A percentile compares a stretch with the other conserved stretches of the same genome.
phyloP scores from a whole-genome alignment of 1,284 basidiomycete species.

The Xerocomus nothofagi region DNA sequence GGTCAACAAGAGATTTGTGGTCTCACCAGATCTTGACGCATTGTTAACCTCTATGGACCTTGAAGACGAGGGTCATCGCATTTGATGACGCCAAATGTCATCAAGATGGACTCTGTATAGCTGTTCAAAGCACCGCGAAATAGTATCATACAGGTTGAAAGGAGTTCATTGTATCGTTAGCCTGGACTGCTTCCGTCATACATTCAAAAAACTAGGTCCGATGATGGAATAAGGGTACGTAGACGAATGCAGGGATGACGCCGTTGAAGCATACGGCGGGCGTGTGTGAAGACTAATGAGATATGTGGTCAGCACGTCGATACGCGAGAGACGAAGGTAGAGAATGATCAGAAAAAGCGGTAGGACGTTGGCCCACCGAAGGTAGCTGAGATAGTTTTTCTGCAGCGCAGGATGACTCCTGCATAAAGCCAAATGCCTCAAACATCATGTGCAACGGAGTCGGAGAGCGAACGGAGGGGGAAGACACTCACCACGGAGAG shows the following conservation, averaged over 20 bases:
- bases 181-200: neutral
- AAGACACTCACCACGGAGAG: constrained; percentile 17
- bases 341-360: constrained; percentile 46
- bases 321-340: neutral
- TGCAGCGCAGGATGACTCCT: constrained; percentile 55
- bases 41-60: constrained; percentile 71
- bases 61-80: constrained; percentile 42
- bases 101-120: constrained; percentile 53
- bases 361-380: constrained; percentile 45
- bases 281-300: constrained; percentile 1
- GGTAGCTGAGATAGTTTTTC: constrained; percentile 64
- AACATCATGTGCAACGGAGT: constrained; percentile 59
- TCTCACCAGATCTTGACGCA: constrained; percentile 82
- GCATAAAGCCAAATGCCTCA: constrained; percentile 92
- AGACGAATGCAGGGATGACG: neutral
- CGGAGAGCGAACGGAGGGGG: neutral
- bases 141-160: neutral
- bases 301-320: constrained; percentile 11
- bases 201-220: neutral
- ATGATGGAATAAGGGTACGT: neutral
- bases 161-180: no score
- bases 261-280: no score
- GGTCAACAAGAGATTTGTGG: constrained; percentile 82
- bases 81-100: constrained; percentile 50
- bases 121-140: neutral